Evolutionary conservation across 73 alveolate species (phyloP), one percentile per base, ranked within the genome.

Genomic region (Paramecium bursaria): DNA sequence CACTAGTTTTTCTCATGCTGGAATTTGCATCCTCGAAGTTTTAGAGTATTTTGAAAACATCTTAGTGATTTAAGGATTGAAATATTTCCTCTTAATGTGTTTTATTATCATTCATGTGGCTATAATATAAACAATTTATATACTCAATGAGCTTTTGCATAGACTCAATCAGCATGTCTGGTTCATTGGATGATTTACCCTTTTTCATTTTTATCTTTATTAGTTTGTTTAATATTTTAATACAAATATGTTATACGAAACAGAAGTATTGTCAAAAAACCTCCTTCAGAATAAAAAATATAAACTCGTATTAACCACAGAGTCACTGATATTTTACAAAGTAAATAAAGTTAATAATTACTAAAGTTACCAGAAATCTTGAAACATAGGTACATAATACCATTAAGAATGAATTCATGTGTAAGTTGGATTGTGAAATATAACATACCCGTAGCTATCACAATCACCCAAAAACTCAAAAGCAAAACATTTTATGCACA

Each of bases 21-120:
- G 30, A 54, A 30, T 52, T 54, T 46, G 51, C 54, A 79, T 79
- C 89, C 23, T 79, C 89, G 54, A 79, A 53, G 46, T 79, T 79
- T 7, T 80, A 48, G 15, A 79, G 77, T 17, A 79, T 79, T 49
- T 79, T 79, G 51, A 49, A 39, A 25, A 79, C 54, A 39, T 79
- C 89, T 19, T 46, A 53, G 7, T 80, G 75, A 10, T 80, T 79
- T 10, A 79, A 39, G 5, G 89, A 79, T 42, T 79, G 53, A 79
- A 79, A 79, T 52, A 79, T 79, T 51, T 79, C 89, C 15, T 61
- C 76, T 10, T 79, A 50, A 79, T 79, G 89, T 10, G 30, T 33
- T 55, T 79, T 79, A 54, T 73, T 79, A 73, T 79, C 89, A 42
- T 79, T 61, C 75, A 79, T 79, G 54, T 79, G 89, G 50, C 89